Base-by-base conservation (phyloP, 2,329 filamentous ascomycete genomes). In the Periconia sp. region DNA sequence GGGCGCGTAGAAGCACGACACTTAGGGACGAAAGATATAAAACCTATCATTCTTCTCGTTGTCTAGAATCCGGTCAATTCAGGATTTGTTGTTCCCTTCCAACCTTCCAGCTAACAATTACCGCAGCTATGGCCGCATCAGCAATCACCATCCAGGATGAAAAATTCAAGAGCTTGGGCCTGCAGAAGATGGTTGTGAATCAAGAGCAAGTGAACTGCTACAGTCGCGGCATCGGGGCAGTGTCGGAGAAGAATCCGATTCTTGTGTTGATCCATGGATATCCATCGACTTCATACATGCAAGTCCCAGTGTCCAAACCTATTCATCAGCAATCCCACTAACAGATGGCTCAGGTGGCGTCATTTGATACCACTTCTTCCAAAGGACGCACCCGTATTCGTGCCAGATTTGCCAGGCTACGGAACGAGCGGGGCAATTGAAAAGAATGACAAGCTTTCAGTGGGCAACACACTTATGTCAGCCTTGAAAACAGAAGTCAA, bases 251-350 rank as follows among this genome's bases (percentile, higher is more conserved):
- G 18, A 66, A 68, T 24, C 65, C 64, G 1, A 46, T 67, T 7
- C 31, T 68, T 1, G 59, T 66, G 1, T 43, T 68, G 15, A 30
- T 68, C 10, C 65, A 68, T 45, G 65, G 65, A 7, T 68, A 68
- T 31, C 65, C 65, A 1, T 51, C 63, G 33, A 61, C 56, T n/a
- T 48, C 59, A 17, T 65, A 59, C 43, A 59, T 59, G 63, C 63
- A 50, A 44, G 29, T 19, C 12, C 17, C 15, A n/a, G n/a, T n/a
- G n/a, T n/a, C n/a, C n/a, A n/a, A 9, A 7, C 12, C 16, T 17
- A 12, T 13, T 22, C 12, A 5, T 18, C n/a, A 8, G 7, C 5
- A n/a, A n/a, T 24, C n/a, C 1, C 25, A 26, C 23, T 12, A 17
- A 21, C 10, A 12, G 8, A 16, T 25, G 13, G 26, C 48, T 0